Evolutionary conservation across 1,139 yeast species (phyloP).

Genomic region (Groenewaldozyma sp.): DNA sequence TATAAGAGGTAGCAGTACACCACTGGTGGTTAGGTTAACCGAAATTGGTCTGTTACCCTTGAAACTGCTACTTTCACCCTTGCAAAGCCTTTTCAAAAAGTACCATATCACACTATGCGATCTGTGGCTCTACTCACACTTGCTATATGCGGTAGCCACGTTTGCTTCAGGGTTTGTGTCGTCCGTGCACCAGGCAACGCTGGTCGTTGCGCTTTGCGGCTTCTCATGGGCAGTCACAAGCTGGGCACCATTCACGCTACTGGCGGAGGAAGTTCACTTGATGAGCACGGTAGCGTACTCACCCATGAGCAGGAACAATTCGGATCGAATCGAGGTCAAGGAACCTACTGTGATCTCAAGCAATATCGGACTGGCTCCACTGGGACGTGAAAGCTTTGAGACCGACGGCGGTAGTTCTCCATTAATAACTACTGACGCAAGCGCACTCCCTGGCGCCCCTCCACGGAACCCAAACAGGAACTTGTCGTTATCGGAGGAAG

Average conservation of each 20-base stretch:
- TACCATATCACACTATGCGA: constrained; percentile 15
- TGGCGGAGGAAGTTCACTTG: constrained; percentile 32
- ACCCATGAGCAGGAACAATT: too few relatives aligned
- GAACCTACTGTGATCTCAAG: background rate
- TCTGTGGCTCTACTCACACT: constrained; percentile 29
- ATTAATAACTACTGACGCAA: background rate
- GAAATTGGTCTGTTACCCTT: constrained; percentile 5
- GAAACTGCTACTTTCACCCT: constrained; percentile 1
- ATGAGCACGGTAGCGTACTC: background rate
- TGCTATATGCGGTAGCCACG: constrained; percentile 29
- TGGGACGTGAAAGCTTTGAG: background rate
- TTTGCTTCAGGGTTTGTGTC: constrained; percentile 24
- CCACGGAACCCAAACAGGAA: constrained; percentile 3
- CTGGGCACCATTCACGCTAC: constrained; percentile 36
- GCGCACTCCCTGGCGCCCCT: background rate
- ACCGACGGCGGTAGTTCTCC: background rate
- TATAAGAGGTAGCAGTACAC: constrained; percentile 6
- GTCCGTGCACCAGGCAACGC: constrained; percentile 24
- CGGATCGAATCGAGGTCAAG: background rate
- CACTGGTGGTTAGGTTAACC: constrained; percentile 1
- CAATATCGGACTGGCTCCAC: background rate
- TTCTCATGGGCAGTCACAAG: constrained; percentile 34
- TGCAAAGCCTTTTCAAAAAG: constrained; percentile 5
- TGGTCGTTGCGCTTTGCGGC: constrained; percentile 30
- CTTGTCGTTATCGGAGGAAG: constrained; percentile 14